Percentiles rank a stretch among this genome's conserved stretches.
Evolutionary conservation across 2,329 filamentous ascomycete genomes (phyloP).

Genomic region (Annulohypoxylon truncatum): DNA sequence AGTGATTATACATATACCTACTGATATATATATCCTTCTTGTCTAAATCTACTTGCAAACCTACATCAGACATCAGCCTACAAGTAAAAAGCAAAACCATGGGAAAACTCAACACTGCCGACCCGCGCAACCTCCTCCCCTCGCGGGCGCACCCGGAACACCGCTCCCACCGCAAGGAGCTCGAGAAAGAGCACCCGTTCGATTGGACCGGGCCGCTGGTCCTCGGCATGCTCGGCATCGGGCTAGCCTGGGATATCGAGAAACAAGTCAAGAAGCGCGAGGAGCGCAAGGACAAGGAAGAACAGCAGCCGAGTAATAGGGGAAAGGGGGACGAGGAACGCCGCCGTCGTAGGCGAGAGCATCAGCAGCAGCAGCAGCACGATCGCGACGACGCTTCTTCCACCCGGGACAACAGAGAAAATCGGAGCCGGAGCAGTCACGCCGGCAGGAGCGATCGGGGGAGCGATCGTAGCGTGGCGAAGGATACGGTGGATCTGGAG

Average conservation of each 20-base stretch:
- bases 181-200: conserved; percentile 57
- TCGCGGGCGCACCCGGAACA: conserved; percentile 55
- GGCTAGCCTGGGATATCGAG: conserved; percentile 57
- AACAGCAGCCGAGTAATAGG: conserved; percentile 37
- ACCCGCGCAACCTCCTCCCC: conserved; percentile 45
- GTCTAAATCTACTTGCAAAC: too few species aligned
- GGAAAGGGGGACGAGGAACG: conserved; percentile 38
- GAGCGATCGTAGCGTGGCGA: conserved; percentile 22
- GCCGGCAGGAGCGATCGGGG: not conserved
- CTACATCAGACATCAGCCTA: not conserved
- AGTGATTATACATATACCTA: not conserved
- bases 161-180: conserved; percentile 52
- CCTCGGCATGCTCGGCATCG: conserved; percentile 50
- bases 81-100: conserved; percentile 14
- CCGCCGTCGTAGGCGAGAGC: conserved; percentile 31
- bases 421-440: not conserved
- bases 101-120: conserved; percentile 31
- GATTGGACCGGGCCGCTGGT: conserved; percentile 53
- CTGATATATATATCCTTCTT: too few species aligned
- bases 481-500: conserved; percentile 22
- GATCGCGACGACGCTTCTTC: conserved; percentile 13
- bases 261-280: conserved; percentile 52
- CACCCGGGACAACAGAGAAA: not conserved
- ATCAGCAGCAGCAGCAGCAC: conserved; percentile 21
- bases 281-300: conserved; percentile 48